Percentiles rank a stretch among this genome's conserved stretches.
Conservation (phyloP, 345 rosid genomes). For the Acer yangbiense region DNA sequence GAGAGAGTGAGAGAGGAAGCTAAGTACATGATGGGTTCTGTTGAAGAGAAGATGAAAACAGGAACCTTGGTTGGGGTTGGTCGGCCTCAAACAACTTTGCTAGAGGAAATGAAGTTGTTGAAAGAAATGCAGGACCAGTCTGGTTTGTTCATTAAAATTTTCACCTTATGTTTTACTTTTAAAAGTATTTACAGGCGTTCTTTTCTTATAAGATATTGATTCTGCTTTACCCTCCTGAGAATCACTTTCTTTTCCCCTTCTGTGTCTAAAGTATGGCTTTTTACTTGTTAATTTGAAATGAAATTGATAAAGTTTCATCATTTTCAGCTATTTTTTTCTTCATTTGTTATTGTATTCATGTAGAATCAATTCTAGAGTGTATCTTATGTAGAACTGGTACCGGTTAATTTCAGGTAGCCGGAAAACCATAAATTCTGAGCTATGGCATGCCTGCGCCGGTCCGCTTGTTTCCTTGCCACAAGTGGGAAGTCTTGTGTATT, state of each 20-base stretch:
- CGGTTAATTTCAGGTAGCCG: constrained; percentile 54
- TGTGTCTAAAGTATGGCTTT: constrained; percentile 7
- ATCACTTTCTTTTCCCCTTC: background rate
- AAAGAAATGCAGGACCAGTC: constrained; percentile 89
- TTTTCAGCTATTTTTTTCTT: background rate
- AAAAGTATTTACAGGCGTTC: background rate
- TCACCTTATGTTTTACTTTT: background rate
- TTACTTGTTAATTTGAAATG: constrained; percentile 5
- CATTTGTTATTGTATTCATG: background rate
- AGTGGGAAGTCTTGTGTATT: constrained; percentile 89
- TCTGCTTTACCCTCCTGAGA: background rate
- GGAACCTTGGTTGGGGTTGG: constrained; percentile 38
- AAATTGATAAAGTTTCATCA: constrained; percentile 15
- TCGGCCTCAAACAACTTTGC: constrained; percentile 47
- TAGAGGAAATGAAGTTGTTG: constrained; percentile 90
- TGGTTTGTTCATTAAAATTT: constrained; percentile 46
- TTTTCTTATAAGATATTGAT: background rate
- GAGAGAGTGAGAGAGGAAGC: background rate
- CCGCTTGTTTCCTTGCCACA: constrained; percentile 95
- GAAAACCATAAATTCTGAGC: constrained; percentile 78
- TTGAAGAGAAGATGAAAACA: constrained; percentile 68
- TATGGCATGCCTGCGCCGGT: constrained; percentile 99
- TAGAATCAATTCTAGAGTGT: constrained; percentile 9
- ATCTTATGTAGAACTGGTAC: constrained; percentile 3
- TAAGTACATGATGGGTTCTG: constrained; percentile 45